These are phyloP conservation scores for Nicotiana undulata DNA, from an alignment of 257 asterid species.

Conservation along the genomic window DNA sequence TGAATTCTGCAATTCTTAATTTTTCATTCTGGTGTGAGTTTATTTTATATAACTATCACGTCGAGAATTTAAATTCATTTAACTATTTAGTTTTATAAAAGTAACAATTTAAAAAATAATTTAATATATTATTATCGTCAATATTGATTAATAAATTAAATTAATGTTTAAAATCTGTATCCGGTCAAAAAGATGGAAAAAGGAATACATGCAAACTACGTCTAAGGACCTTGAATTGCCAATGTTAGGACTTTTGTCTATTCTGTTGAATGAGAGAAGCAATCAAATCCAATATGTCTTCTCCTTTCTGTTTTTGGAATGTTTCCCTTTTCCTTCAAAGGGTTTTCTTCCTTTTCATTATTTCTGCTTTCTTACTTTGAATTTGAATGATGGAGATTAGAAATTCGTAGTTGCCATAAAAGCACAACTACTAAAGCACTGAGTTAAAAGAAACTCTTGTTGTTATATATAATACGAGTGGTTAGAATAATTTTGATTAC, in stretches of 20 bases:
- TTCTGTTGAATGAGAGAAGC: not conserved
- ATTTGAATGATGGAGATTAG: not conserved
- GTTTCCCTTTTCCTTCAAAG: not conserved
- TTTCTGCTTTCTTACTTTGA: not conserved
- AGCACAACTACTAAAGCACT: not conserved
- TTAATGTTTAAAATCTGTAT: not conserved
- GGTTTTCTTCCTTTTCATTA: not conserved
- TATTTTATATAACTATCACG: too few relatives aligned
- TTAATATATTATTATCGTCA: not conserved
- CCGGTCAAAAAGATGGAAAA: not conserved
- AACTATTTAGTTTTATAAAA: not conserved
- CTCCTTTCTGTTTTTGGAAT: not conserved
- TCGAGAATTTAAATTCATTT: too few relatives aligned
- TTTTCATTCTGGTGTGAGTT: too few relatives aligned
- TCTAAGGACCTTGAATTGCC: not conserved
- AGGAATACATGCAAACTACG: not conserved
- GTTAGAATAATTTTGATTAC: too few relatives aligned
- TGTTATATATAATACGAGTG: not conserved
- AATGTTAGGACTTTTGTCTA: not conserved
- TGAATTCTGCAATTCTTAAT: not conserved
- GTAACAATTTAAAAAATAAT: not conserved
- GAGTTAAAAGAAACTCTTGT: not conserved
- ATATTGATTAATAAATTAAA: not conserved
- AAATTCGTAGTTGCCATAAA: not conserved
- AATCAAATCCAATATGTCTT: not conserved